Base-by-base conservation (phyloP, 345 rosid species). In the Abelmoschus esculentus region DNA sequence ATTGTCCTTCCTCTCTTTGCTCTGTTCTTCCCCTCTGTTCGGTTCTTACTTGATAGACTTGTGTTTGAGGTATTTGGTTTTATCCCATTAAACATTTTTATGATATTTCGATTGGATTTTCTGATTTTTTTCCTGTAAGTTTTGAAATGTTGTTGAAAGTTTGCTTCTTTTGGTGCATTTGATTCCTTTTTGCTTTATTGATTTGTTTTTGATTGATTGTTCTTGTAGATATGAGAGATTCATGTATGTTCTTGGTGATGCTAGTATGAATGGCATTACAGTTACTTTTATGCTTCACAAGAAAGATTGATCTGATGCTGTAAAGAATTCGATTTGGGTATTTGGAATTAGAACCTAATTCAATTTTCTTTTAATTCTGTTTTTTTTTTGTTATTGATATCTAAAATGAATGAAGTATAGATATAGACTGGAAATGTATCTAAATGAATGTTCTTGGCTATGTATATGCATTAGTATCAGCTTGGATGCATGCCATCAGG, bases 1-100 rank as follows among this genome's bases (percentile, higher is more conserved):
- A 61, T 65, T 62, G 76, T 78, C 69, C 88, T 95, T 64, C 99
- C 96, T 26, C 58, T 90, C 54, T 88, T 91, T 70, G 87, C 81
- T 32, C 71, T 95, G 66, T 86, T 86, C 86, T 95, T 95, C 79
- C 93, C 89, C 52, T 56, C 84, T 26, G 80, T 86, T 74, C 86
- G 99, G 2, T 88, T 86, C 83, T 81, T 91, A 17, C 96, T 95
- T 40, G 97, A 91, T 57, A 86, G 93, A 83, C 82, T 87, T 77
- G 84, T 91, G 32, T 90, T 90, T 70, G 89, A 95, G 99, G 98
- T 95, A 74, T 63, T 52, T 69, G 8, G 4, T 28, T 19, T 11
- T 6, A 34, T 15, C 6, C 6, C 28, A 31, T 12, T 32, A 65
- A 14, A 14, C 1, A 1, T 49, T 28, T 42, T 55, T 10, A 62